Evolutionary conservation across 2,329 filamentous ascomycete species (phyloP).

Genomic region (Cercospora zeae-maydis): DNA sequence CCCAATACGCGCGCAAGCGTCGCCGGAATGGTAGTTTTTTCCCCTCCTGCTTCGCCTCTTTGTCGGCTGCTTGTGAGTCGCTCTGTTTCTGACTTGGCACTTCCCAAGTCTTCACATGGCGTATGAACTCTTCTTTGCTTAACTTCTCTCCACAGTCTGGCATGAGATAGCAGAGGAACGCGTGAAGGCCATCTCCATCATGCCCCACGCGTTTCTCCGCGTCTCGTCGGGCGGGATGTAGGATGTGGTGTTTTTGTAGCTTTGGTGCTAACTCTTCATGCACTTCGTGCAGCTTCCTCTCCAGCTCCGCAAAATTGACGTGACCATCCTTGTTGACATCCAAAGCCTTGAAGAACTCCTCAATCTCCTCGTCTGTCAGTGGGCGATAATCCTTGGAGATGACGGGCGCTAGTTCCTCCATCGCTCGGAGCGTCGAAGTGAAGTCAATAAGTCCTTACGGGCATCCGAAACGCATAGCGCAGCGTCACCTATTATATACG

Average conservation of each 20-base stretch:
- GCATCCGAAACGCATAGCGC: background rate
- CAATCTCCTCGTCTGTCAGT: constrained; percentile 50
- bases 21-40: constrained; percentile 45
- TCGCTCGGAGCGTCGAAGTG: background rate
- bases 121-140: constrained; percentile 47
- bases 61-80: constrained; percentile 47
- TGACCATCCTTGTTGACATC: constrained; percentile 52
- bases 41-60: constrained; percentile 42
- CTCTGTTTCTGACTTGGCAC: constrained; percentile 58
- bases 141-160: constrained; percentile 41
- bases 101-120: constrained; percentile 58
- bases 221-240: constrained; percentile 34
- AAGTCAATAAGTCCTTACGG: background rate
- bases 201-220: constrained; percentile 28
- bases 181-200: constrained; percentile 43
- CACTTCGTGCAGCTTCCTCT: constrained; percentile 52
- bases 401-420: constrained; percentile 17
- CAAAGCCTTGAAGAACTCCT: constrained; percentile 52
- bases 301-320: constrained; percentile 53
- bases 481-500: constrained; percentile 4
- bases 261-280: constrained; percentile 51
- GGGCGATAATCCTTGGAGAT: constrained; percentile 16
- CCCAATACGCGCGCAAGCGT: constrained; percentile 52
- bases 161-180: constrained; percentile 52
- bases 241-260: constrained; percentile 46